phyloP scores from a whole-genome alignment of 257 asterid species.

The Capsicum rhomboideum region DNA sequence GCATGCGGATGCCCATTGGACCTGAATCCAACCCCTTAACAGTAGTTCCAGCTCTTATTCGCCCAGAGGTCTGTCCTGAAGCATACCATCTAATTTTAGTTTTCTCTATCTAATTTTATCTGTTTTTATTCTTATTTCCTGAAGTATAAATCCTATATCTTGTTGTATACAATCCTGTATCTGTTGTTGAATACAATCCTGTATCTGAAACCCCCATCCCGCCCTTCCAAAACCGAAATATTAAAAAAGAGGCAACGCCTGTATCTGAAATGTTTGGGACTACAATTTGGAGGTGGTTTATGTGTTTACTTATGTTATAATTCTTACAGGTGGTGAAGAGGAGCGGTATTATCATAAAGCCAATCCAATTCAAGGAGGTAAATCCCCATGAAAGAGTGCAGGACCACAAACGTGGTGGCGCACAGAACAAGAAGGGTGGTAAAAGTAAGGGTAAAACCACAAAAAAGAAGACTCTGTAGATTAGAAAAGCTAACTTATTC shows the following conservation, averaged over 20 bases:
- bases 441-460: slow-evolving; percentile 13
- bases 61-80: slow-evolving; percentile 62
- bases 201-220: background rate
- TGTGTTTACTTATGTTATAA: background rate
- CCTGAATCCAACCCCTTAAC: slow-evolving; percentile 83
- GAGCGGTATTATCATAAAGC: slow-evolving; percentile 68
- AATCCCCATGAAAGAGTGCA: slow-evolving; percentile 41
- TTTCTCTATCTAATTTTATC: background rate
- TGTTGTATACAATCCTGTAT: background rate
- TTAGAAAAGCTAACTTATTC: background rate
- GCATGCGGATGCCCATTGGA: slow-evolving; percentile 90
- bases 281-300: background rate
- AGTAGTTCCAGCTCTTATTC: slow-evolving; percentile 66
- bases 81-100: background rate
- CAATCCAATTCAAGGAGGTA: slow-evolving; percentile 55
- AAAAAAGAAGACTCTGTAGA: background rate
- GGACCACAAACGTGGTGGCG: slow-evolving; percentile 6
- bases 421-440: slow-evolving; percentile 33
- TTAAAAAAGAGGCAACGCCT: background rate
- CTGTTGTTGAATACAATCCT: background rate
- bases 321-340: slow-evolving; percentile 68
- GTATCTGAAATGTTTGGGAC: background rate
- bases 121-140: background rate
- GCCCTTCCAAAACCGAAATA: background rate
- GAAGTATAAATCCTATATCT: background rate